Evolutionary conservation across 1,139 yeast genomes (phyloP).

Genomic region (Sugiyamaella sp.): DNA sequence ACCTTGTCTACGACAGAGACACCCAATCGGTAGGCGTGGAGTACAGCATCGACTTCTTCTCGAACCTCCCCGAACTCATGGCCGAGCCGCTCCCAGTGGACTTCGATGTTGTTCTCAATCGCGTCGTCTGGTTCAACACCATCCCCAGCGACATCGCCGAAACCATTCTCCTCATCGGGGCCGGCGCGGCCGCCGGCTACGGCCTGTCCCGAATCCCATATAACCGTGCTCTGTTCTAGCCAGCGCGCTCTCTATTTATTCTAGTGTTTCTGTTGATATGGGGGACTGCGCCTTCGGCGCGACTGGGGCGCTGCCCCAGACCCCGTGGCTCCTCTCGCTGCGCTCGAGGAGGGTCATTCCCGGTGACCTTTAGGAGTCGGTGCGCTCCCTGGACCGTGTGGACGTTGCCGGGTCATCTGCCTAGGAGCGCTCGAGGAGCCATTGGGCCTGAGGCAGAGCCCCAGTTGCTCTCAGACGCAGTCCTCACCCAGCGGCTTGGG

Average conservation of each 20-base stretch:
- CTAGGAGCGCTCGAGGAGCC: too few species aligned
- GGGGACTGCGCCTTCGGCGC: neutral
- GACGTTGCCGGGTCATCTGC: too few species aligned
- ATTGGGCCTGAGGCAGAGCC: too few species aligned
- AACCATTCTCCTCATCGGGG: constrained; percentile 29
- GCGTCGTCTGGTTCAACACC: constrained; percentile 30
- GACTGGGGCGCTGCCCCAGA: neutral
- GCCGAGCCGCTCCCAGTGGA: constrained; percentile 30
- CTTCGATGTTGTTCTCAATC: constrained; percentile 34
- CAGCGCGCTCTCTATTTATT: constrained; percentile 3
- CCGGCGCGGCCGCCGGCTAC: constrained; percentile 27
- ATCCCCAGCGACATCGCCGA: constrained; percentile 33
- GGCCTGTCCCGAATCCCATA: constrained; percentile 15
- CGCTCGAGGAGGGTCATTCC: too few species aligned
- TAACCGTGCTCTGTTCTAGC: constrained; percentile 9
- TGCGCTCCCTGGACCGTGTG: too few species aligned
- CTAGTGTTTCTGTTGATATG: neutral
- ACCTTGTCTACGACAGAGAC: constrained; percentile 29
- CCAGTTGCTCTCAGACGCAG: too few species aligned
- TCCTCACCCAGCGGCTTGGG: too few species aligned
- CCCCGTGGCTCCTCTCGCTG: too few species aligned
- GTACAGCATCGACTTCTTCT: constrained; percentile 28
- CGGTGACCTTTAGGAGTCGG: too few species aligned
- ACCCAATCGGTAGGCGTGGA: constrained; percentile 24
- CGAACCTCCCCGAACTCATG: constrained; percentile 26